Conservation (phyloP, 768 basidiomycete species). For the Mycena latifolia region DNA sequence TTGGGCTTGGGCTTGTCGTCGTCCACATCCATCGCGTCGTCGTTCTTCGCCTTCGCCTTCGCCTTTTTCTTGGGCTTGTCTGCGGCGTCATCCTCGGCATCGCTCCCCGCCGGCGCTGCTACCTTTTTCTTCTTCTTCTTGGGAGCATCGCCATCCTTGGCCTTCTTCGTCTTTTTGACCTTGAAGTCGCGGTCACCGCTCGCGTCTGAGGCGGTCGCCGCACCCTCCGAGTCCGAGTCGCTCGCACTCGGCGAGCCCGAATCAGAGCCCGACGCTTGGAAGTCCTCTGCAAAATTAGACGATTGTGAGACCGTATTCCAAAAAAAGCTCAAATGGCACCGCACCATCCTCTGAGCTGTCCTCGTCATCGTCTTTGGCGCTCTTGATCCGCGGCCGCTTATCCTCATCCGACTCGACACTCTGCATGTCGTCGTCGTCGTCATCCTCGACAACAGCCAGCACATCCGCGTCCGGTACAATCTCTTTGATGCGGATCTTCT, state of each 20-base stretch:
- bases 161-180: slow-evolving; percentile 49
- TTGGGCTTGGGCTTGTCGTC: slow-evolving; percentile 56
- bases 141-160: slow-evolving; percentile 45
- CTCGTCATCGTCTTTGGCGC: slow-evolving; percentile 74
- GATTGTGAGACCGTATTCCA: background rate
- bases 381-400: slow-evolving; percentile 64
- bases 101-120: slow-evolving; percentile 45
- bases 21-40: slow-evolving; percentile 55
- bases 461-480: slow-evolving; percentile 91
- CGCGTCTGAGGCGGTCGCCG: slow-evolving; percentile 86
- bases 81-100: slow-evolving; percentile 43
- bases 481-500: slow-evolving; percentile 96
- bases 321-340: slow-evolving; percentile 27
- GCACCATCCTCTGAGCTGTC: slow-evolving; percentile 82
- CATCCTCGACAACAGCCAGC: slow-evolving; percentile 73
- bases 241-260: slow-evolving; percentile 87
- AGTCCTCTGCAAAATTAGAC: slow-evolving; percentile 75
- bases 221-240: slow-evolving; percentile 77
- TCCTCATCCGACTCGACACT: slow-evolving; percentile 83
- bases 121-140: slow-evolving; percentile 59
- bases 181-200: slow-evolving; percentile 79
- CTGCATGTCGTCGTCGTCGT: slow-evolving; percentile 86
- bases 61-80: slow-evolving; percentile 49
- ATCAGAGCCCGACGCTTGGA: slow-evolving; percentile 88
- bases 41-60: slow-evolving; percentile 42